Percentiles rank a stretch among this genome's conserved stretches.
phyloP scores from a whole-genome alignment of 495 filamentous ascomycete genomes.

The Lindgomyces ingoldianus region DNA sequence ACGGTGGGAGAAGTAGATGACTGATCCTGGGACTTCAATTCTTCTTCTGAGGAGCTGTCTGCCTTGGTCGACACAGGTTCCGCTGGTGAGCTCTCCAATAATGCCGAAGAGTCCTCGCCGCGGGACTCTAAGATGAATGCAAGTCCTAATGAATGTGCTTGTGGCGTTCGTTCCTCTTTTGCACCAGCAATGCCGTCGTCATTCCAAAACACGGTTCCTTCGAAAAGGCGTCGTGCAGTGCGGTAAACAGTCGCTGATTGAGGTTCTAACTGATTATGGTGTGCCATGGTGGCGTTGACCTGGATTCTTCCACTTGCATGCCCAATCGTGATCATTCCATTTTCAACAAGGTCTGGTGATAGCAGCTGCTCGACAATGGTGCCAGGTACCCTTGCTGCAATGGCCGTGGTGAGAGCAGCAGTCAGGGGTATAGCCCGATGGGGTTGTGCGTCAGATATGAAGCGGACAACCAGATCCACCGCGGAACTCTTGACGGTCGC shows the following conservation, averaged over 20 bases:
- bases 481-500: constrained; percentile 27
- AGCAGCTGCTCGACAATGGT: constrained; percentile 30
- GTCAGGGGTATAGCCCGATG: constrained; percentile 67
- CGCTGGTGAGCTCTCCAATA: neutral
- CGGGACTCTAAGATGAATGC: constrained; percentile 12
- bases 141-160: constrained; percentile 11
- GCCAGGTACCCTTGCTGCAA: constrained; percentile 55
- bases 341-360: constrained; percentile 37
- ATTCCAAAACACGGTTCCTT: constrained; percentile 56
- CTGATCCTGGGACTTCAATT: too few relatives aligned
- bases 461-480: constrained; percentile 35
- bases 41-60: too few relatives aligned
- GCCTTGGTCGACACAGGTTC: too few relatives aligned
- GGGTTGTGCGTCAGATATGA: constrained; percentile 57
- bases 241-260: constrained; percentile 49
- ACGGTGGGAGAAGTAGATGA: too few relatives aligned
- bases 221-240: constrained; percentile 51
- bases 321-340: constrained; percentile 54
- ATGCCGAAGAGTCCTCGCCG: neutral
- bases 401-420: constrained; percentile 61
- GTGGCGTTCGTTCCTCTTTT: neutral
- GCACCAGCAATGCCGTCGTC: neutral
- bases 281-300: constrained; percentile 53
- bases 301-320: constrained; percentile 64
- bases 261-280: constrained; percentile 46